These are phyloP conservation scores for Agaricus blazei DNA, from an alignment of 768 basidiomycete genomes.

Conservation along the genomic window DNA sequence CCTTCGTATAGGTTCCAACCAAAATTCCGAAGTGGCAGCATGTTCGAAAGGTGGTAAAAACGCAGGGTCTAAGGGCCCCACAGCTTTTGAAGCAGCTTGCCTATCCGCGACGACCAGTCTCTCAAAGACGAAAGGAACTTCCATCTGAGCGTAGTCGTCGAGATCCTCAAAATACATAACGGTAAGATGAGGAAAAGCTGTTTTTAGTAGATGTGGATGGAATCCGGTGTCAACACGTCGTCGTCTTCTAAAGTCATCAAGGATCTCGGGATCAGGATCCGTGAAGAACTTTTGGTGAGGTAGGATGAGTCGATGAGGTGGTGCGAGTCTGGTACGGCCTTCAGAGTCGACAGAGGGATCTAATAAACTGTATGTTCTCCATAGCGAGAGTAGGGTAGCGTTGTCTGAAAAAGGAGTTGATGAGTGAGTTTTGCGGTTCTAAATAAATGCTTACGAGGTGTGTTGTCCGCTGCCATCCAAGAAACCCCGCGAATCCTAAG, in stretches of 20 bases:
- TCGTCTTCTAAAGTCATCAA: conserved; percentile 32
- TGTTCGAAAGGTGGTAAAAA: conserved; percentile 41
- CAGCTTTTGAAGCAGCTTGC: conserved; percentile 45
- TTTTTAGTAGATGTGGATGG: conserved; percentile 68
- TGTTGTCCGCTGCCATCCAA: conserved; percentile 55
- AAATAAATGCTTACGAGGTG: conserved; percentile 36
- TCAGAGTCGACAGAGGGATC: conserved; percentile 36
- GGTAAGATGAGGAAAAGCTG: conserved; percentile 66
- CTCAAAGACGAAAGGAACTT: conserved; percentile 68
- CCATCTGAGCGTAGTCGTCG: conserved; percentile 65
- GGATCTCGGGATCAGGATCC: conserved; percentile 33
- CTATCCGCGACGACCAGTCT: conserved; percentile 75
- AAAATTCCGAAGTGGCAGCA: conserved; percentile 35
- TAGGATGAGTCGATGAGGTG: conserved; percentile 72
- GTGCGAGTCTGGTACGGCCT: conserved; percentile 49
- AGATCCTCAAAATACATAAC: conserved; percentile 73
- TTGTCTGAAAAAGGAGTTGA: conserved; percentile 41
- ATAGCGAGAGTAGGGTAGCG: conserved; percentile 70
- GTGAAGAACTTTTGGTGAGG: conserved; percentile 62
- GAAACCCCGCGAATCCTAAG: conserved; percentile 61
- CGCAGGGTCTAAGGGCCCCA: conserved; percentile 28
- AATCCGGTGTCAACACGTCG: conserved; percentile 55
- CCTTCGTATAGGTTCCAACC: conserved; percentile 64
- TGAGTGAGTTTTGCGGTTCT: neutral
- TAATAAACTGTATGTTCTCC: conserved; percentile 69